Percentiles rank a stretch among this genome's conserved stretches.
Evolutionary conservation across 192 early-diverging fungal genomes (phyloP).

Genomic region (Coemansia javaensis): DNA sequence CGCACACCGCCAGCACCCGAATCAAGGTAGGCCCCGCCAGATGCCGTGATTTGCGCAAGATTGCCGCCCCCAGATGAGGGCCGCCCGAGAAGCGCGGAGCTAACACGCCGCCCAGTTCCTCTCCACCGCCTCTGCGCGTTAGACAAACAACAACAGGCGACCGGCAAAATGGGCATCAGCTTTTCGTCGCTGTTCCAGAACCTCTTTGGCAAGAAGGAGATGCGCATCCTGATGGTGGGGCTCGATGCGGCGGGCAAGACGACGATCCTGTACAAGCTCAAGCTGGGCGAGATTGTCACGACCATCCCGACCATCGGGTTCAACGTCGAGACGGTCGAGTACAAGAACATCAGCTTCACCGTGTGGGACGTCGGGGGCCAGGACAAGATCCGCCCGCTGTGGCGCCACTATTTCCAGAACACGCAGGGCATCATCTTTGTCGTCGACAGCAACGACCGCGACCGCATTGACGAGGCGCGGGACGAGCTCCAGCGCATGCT

Average conservation of each 20-base stretch:
- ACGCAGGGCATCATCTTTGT: conserved; percentile 97
- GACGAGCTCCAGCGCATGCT: conserved; percentile 94
- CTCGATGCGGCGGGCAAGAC: conserved; percentile 96
- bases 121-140: background rate
- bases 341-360: conserved; percentile 98
- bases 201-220: conserved; percentile 88
- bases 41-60: no score
- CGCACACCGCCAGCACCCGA: no score
- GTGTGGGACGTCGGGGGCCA: conserved; percentile 99
- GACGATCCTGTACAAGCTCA: conserved; percentile 98
- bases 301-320: conserved; percentile 99
- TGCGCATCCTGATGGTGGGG: conserved; percentile 97
- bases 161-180: conserved; percentile 72
- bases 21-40: no score
- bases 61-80: no score
- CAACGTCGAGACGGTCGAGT: conserved; percentile 97
- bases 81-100: no score
- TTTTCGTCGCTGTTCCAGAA: conserved; percentile 72
- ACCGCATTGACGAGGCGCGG: conserved; percentile 88
- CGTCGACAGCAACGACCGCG: conserved; percentile 94
- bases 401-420: conserved; percentile 98
- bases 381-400: conserved; percentile 96
- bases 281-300: conserved; percentile 97
- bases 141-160: background rate
- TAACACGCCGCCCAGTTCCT: no score